phyloP scores from a whole-genome alignment of 2,329 filamentous ascomycete species.

The Periglandula ipomoeae region DNA sequence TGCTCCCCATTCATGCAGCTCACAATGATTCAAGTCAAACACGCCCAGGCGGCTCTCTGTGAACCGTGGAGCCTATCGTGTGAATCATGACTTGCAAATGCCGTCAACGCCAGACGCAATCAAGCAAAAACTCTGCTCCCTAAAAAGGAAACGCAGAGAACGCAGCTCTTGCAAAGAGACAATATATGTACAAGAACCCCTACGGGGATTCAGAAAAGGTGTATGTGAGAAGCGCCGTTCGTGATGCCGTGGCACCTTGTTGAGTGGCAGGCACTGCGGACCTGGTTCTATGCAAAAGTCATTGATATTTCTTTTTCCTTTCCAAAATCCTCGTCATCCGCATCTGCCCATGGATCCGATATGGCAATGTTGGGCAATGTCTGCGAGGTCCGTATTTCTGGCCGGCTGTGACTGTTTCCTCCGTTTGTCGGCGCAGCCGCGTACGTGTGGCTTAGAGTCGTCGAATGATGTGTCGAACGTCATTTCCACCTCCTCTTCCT shows the following conservation, averaged over 20 bases:
- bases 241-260: too few relatives aligned
- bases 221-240: too few relatives aligned
- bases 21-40: not conserved
- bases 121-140: not conserved
- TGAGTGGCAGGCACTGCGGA: too few relatives aligned
- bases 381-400: conserved; percentile 28
- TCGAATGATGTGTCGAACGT: conserved; percentile 60
- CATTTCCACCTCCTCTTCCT: conserved; percentile 53
- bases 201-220: not conserved
- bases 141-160: not conserved
- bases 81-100: not conserved
- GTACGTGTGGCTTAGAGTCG: conserved; percentile 18
- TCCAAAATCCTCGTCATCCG: conserved; percentile 59
- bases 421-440: conserved; percentile 16
- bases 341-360: conserved; percentile 61
- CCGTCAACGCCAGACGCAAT: conserved; percentile 3
- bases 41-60: not conserved
- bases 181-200: not conserved
- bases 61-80: too few relatives aligned
- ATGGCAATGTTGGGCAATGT: conserved; percentile 42
- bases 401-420: conserved; percentile 20
- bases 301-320: conserved; percentile 68
- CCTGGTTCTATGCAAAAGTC: conserved; percentile 58
- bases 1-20: not conserved
- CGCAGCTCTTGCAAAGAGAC: not conserved